Conservation (phyloP, 1,284 basidiomycete species). For the Ganoderma boninense region DNA sequence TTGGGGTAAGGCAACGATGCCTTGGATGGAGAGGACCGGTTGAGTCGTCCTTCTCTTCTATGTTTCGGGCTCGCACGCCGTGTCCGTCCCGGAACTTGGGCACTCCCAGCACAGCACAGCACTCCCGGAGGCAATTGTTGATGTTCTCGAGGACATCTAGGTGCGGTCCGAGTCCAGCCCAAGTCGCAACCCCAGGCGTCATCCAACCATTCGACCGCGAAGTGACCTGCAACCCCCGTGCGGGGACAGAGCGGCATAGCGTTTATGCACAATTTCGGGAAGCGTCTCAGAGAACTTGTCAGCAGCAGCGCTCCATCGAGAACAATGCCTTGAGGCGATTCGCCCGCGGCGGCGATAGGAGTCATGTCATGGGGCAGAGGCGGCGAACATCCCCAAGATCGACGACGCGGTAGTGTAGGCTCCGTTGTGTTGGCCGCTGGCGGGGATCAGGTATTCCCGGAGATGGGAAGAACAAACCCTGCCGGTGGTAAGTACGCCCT, state of each 20-base stretch:
- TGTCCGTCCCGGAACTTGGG: background rate
- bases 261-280: background rate
- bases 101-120: background rate
- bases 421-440: slow-evolving; percentile 4
- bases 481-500: background rate
- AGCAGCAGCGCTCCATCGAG: background rate
- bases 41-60: background rate
- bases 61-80: background rate
- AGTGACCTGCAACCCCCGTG: background rate
- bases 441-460: background rate
- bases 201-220: background rate
- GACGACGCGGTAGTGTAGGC: background rate
- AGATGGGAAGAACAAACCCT: background rate
- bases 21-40: too few relatives aligned
- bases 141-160: background rate
- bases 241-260: background rate
- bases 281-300: background rate
- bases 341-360: slow-evolving; percentile 2
- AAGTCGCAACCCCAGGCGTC: background rate
- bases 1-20: too few relatives aligned
- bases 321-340: background rate
- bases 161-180: background rate
- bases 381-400: background rate
- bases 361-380: background rate
- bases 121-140: background rate